phyloP scores from a whole-genome alignment of 2,329 filamentous ascomycete genomes.

The Penicillium polonicum region DNA sequence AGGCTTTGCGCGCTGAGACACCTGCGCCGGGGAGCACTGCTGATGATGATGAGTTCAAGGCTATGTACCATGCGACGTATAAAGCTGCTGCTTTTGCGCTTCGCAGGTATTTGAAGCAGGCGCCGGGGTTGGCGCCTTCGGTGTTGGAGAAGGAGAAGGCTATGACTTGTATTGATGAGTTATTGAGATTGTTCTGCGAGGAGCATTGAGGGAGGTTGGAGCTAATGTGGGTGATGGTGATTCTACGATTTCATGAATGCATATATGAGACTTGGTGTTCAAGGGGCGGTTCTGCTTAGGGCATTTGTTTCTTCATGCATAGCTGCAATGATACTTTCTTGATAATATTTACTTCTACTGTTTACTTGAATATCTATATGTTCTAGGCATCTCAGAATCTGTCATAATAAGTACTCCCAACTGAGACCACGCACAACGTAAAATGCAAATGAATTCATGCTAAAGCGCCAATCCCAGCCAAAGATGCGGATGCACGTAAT shows the following conservation, averaged over 20 bases:
- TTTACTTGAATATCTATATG: too few relatives aligned
- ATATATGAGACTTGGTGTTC: constrained; percentile 15
- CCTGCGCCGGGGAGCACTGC: constrained; percentile 25
- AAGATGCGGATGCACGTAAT: constrained; percentile 12
- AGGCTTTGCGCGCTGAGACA: constrained; percentile 21
- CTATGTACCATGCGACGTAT: constrained; percentile 47
- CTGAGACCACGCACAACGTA: not conserved
- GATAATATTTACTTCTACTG: not conserved
- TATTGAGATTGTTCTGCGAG: constrained; percentile 44
- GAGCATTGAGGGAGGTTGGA: constrained; percentile 25
- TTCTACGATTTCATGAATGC: constrained; percentile 18
- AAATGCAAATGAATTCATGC: constrained; percentile 14
- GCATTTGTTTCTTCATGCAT: not conserved
- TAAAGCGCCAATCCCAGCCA: constrained; percentile 13
- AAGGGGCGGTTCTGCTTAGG: not conserved
- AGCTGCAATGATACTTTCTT: not conserved
- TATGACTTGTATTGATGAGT: constrained; percentile 43
- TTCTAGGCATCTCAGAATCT: too few relatives aligned
- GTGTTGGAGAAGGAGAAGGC: constrained; percentile 40
- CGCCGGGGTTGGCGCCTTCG: constrained; percentile 16
- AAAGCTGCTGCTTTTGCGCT: constrained; percentile 45
- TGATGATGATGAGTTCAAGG: constrained; percentile 44
- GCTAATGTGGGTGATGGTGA: constrained; percentile 6
- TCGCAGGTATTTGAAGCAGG: constrained; percentile 39
- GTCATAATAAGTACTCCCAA: too few relatives aligned